phyloP scores from a whole-genome alignment of 1,139 yeast genomes.

The Candida dubliniensis region DNA sequence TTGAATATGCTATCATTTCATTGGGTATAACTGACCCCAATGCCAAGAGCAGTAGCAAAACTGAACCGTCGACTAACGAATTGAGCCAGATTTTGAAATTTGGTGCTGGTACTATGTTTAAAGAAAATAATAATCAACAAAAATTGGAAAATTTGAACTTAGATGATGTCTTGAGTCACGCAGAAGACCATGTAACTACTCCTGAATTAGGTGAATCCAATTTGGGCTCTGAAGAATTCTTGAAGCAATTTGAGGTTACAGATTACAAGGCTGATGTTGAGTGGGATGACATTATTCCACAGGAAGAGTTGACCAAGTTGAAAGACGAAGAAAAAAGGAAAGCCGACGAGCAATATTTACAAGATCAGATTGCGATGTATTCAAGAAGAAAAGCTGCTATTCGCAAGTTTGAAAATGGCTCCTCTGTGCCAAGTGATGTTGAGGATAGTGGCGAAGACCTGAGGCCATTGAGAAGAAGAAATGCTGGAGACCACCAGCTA shows the following conservation, averaged over 20 bases:
- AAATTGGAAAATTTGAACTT: constrained; percentile 92
- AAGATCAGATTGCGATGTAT: constrained; percentile 87
- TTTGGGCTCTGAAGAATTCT: constrained; percentile 96
- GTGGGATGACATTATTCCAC: constrained; percentile 99
- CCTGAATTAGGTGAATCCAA: constrained; percentile 97
- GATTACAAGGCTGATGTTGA: constrained; percentile 98
- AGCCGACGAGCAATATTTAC: constrained; percentile 80
- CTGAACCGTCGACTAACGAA: constrained; percentile 82
- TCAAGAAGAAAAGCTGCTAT: constrained; percentile 78
- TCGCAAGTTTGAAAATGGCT: constrained; percentile 50
- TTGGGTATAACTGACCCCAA: constrained; percentile 86
- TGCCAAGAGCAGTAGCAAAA: constrained; percentile 37
- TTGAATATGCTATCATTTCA: constrained; percentile 95
- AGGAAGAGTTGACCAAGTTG: constrained; percentile 82
- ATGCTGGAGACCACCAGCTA: constrained; percentile 54
- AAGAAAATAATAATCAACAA: constrained; percentile 87
- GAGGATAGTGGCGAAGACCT: constrained; percentile 26
- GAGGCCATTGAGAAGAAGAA: constrained; percentile 23
- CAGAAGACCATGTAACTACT: constrained; percentile 95
- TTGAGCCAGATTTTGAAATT: constrained; percentile 90
- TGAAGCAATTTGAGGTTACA: constrained; percentile 96
- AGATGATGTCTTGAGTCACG: constrained; percentile 94
- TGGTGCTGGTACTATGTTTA: constrained; percentile 99
- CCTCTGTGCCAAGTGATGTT: constrained; percentile 20
- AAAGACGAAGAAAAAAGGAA: constrained; percentile 89